Base-by-base conservation (phyloP, 441 rosid genomes). In the Erodium texanum region DNA sequence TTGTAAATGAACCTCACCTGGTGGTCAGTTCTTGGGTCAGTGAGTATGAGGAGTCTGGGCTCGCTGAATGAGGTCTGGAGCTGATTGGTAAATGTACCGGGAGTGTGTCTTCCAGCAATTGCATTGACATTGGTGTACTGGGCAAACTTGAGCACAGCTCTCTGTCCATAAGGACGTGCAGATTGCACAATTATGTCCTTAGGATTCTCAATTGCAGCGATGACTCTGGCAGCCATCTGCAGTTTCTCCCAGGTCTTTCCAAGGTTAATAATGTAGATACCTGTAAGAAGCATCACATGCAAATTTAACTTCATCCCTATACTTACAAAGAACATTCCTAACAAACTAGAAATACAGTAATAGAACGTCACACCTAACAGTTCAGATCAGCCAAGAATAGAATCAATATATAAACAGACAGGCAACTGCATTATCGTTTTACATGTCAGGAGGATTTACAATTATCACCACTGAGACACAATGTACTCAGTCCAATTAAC, bases 191-290 rank as follows among this genome's bases (percentile, higher is more conserved):
- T 90, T 54, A 93, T 90, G 75, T 90, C 97, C 68, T 86, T 82
- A 0, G 97, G 96, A 70, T 89, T 90, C 77, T 93, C 98, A 16
- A 90, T 87, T 0, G 80, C 87, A 32, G 89, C 98, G 68, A 93
- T 93, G 23, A 89, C 90, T 67, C 97, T 76, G 2, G 98, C 98
- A 24, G 97, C 97, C 79, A 93, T 69, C 73, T 79, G 85, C 15
- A 90, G 93, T 66, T 93, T 93, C 7, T 93, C 98, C 98, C 96
- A 93, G 15, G 97, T 93, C 71, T 89, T 90, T 0, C 98, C 98
- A 0, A 93, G 94, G 68, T 93, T 93, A 54, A 93, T 84, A 19
- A 93, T 93, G 75, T 90, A 89, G 36, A 90, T 90, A 5, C 98
- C 97, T 90, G 36, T 16, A 20, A 50, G 3, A 27, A 41, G 3